These are phyloP conservation scores for Colletotrichum cereale DNA, from an alignment of 2,329 filamentous ascomycete genomes.

Conservation along the genomic window DNA sequence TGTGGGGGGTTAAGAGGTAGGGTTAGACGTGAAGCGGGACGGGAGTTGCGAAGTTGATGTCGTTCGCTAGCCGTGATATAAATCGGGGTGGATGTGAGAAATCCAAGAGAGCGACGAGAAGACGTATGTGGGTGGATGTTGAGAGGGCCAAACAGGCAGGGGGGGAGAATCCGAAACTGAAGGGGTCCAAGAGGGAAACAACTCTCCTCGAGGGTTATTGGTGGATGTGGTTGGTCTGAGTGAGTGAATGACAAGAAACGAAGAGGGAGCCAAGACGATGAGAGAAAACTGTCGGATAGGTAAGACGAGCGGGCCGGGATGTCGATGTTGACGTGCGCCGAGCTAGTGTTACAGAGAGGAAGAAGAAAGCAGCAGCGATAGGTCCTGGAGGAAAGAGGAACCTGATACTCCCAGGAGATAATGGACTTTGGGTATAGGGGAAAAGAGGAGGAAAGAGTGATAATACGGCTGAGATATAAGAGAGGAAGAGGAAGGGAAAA, in stretches of 20 bases:
- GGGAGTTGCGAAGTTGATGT: conserved; percentile 6
- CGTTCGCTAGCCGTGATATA: conserved; percentile 15
- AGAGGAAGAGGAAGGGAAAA: conserved; percentile 12
- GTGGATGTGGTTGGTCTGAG: conserved; percentile 2
- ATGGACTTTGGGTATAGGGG: conserved; percentile 4
- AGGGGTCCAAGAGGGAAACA: conserved; percentile 15
- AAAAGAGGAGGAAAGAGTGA: conserved; percentile 13
- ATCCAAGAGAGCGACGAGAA: conserved; percentile 33
- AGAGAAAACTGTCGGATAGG: conserved; percentile 4
- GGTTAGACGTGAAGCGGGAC: conserved; percentile 15
- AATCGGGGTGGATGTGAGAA: conserved; percentile 6
- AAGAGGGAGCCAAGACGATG: conserved; percentile 21
- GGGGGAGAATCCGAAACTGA: conserved; percentile 23
- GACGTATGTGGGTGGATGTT: conserved; percentile 17
- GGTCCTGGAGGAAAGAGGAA: neutral
- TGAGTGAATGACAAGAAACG: conserved; percentile 41
- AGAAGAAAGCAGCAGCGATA: conserved; percentile 11
- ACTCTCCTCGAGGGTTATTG: conserved; percentile 13
- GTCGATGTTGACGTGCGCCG: neutral
- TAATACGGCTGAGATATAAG: neutral
- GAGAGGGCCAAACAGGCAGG: conserved; percentile 10
- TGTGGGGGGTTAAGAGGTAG: neutral
- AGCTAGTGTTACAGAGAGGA: conserved; percentile 27
- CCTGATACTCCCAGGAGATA: neutral
- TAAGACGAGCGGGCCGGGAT: conserved; percentile 22